A percentile compares a stretch with the other conserved stretches of the same genome.
phyloP scores from a whole-genome alignment of 2,329 filamentous ascomycete genomes.

The Claviceps fusiformis region DNA sequence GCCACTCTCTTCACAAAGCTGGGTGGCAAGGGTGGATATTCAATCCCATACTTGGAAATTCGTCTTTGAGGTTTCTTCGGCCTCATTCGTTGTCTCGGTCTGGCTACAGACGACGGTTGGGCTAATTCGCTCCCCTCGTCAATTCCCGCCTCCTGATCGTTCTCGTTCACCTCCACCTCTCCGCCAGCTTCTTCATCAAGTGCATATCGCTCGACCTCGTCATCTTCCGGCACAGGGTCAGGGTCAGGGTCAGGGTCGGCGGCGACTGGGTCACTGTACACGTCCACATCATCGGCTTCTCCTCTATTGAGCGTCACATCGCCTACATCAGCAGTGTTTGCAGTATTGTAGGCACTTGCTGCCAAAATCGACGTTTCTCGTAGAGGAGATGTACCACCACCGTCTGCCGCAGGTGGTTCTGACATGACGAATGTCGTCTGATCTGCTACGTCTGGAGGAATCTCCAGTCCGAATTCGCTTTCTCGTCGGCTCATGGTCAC shows the following conservation, averaged over 20 bases:
- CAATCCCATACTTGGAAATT: constrained; percentile 56
- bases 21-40: constrained; percentile 61
- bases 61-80: constrained; percentile 25
- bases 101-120: constrained; percentile 1
- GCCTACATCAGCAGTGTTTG: neutral
- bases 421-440: constrained; percentile 40
- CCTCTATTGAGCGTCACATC: constrained; percentile 7
- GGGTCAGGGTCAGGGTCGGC: neutral
- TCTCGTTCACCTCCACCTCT: neutral
- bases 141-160: neutral
- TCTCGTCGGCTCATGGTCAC: constrained; percentile 26
- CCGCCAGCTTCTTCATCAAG: neutral
- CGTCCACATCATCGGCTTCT: neutral
- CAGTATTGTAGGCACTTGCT: neutral
- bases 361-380: constrained; percentile 1
- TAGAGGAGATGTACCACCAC: constrained; percentile 13
- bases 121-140: neutral
- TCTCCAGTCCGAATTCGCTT: constrained; percentile 38
- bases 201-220: neutral
- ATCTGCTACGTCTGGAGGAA: constrained; percentile 31
- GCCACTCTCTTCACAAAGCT: constrained; percentile 62
- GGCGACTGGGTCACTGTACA: constrained; percentile 1
- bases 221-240: neutral
- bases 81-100: constrained; percentile 6
- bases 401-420: constrained; percentile 17